A percentile compares a stretch with the other conserved stretches of the same genome.
Evolutionary conservation across 2,329 filamentous ascomycete species (phyloP).

Genomic region (Capronia epimyces): DNA sequence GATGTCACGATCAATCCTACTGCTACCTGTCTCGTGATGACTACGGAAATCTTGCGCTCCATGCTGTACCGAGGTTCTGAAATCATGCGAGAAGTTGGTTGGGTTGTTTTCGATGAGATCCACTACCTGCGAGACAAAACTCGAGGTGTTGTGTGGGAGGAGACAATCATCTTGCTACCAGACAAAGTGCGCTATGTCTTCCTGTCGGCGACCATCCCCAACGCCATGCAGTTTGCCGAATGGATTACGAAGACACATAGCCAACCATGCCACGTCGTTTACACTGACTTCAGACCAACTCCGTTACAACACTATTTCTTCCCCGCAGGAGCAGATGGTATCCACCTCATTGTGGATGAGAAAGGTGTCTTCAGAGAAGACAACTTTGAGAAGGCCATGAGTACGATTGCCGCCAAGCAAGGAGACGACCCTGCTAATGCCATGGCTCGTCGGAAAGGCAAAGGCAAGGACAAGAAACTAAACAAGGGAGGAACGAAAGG

Average conservation of each 20-base stretch:
- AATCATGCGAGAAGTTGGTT: conserved; percentile 98
- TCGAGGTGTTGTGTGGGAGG: conserved; percentile 96
- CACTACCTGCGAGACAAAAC: conserved; percentile 95
- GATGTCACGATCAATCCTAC: conserved; percentile 99
- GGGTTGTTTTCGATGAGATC: conserved; percentile 98
- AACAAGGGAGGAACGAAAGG: conserved; percentile 77
- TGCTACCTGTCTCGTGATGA: conserved; percentile 97
- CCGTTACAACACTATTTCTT: conserved; percentile 98
- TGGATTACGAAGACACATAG: conserved; percentile 98
- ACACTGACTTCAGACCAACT: conserved; percentile 96
- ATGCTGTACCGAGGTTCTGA: conserved; percentile 98
- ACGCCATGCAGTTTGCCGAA: conserved; percentile 98
- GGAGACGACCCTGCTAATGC: conserved; percentile 76
- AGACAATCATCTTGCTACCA: conserved; percentile 94
- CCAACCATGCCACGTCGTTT: conserved; percentile 97
- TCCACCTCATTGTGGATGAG: conserved; percentile 91
- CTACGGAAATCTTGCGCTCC: conserved; percentile 95
- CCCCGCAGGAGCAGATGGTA: conserved; percentile 84
- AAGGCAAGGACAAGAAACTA: conserved; percentile 83
- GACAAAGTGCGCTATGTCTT: conserved; percentile 99
- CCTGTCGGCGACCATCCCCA: conserved; percentile 94
- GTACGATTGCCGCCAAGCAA: conserved; percentile 78
- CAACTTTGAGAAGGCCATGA: conserved; percentile 96
- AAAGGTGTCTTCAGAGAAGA: conserved; percentile 94
- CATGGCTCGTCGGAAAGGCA: conserved; percentile 74